Evolutionary conservation across 176 grass and related monocot species (phyloP).

Genomic region (Aegilops longissima): DNA sequence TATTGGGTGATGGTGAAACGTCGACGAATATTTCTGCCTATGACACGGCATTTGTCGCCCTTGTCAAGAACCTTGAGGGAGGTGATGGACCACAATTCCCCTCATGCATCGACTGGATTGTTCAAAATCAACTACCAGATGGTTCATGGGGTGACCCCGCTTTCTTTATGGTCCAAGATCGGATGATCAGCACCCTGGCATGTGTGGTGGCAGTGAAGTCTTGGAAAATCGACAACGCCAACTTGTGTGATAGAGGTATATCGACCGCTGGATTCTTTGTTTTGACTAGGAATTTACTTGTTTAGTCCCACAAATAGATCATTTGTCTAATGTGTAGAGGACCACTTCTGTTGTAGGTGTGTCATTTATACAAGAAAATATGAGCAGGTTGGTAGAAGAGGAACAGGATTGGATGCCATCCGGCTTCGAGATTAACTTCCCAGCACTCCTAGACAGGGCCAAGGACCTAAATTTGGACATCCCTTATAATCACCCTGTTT

Average conservation of each 20-base stretch:
- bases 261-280: no score
- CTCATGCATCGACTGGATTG: neutral
- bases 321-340: no score
- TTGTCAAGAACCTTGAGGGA: neutral
- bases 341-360: no score
- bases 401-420: no score
- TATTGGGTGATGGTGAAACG: neutral
- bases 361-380: no score
- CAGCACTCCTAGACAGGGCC: no score
- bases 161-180: neutral
- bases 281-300: no score
- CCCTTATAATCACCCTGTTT: no score
- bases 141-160: neutral
- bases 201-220: neutral
- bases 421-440: no score
- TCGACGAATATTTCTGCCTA: neutral
- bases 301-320: no score
- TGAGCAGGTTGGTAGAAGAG: no score
- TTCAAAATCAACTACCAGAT: neutral
- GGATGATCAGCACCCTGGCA: neutral
- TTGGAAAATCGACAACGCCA: neutral
- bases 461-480: no score
- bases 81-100: neutral
- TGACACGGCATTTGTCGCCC: neutral
- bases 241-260: neutral